Evolutionary conservation across 768 basidiomycete species (phyloP), one percentile per base, ranked within the genome.

Genomic region (Kondoa subrosea): DNA sequence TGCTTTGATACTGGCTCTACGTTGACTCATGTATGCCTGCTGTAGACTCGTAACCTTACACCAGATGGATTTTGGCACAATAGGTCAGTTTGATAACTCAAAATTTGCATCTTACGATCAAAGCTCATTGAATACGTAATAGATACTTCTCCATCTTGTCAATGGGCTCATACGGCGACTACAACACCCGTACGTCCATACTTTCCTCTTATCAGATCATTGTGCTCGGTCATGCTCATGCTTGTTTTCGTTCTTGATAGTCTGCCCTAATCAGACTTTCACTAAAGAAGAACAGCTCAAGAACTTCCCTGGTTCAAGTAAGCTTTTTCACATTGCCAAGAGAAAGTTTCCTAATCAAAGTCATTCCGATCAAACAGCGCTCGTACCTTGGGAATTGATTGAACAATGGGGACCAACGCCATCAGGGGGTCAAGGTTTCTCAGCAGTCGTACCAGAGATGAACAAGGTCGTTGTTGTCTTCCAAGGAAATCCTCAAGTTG

Each of bases 381-480:
- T 50, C 12, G 12, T 21, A 50, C 40, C 40, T 50, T 50, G 40
- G 40, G 40, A 50, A 50, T 50, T 50, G 21, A 50, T 50, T 21
- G 40, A 50, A 25, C 4, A 21, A 16, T 64, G 25, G 21, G 27
- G 27, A n/a, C 29, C 63, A 15, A 65, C 64, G 4, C 40, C 34
- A 12, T 59, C 40, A 2, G 64, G 64, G 2, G 26, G 34, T 26
- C 21, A 63, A 32, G 69, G 69, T 15, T 70, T 68, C 66, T 58
- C 62, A 2, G 69, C 69, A 25, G 65, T 70, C 31, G 69, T 70
- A n/a, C 69, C 69, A 66, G 69, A 70, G 57, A 70, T 70, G 69
- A 69, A 70, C 62, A 70, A 70, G 64, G 40, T 50, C 40, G 40
- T 50, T 50, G 40, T 50, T 21, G 40, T 8, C 57, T 26, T 69